phyloP scores from a whole-genome alignment of 2,329 filamentous ascomycete genomes.

The Colletotrichum musae region DNA sequence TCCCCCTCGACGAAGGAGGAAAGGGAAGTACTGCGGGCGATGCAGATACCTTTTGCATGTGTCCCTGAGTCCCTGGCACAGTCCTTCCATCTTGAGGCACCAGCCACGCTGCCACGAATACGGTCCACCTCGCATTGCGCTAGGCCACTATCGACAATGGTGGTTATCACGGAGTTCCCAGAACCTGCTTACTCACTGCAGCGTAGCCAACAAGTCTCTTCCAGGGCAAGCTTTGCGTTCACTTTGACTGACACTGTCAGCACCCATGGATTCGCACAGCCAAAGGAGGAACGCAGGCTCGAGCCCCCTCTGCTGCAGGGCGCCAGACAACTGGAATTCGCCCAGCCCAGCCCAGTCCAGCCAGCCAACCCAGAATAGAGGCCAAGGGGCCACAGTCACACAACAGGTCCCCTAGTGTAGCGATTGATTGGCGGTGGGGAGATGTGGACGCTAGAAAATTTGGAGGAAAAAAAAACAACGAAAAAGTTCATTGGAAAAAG shows the following conservation, averaged over 20 bases:
- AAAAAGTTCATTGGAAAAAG: conserved; percentile 7
- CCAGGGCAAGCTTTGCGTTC: not conserved
- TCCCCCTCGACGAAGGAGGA: not conserved
- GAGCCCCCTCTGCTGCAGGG: conserved; percentile 6
- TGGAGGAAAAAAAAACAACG: conserved; percentile 3
- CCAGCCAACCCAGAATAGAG: conserved; percentile 15
- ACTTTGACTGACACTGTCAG: conserved; percentile 12
- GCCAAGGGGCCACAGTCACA: not conserved
- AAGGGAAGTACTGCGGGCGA: conserved; percentile 4
- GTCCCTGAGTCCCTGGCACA: not conserved
- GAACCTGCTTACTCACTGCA: conserved; percentile 16
- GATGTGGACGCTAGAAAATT: conserved; percentile 7
- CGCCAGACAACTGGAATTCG: conserved; percentile 30
- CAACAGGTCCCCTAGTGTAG: not conserved
- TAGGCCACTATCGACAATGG: conserved; percentile 4
- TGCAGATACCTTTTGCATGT: conserved; percentile 12
- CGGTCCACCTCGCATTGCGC: conserved; percentile 3
- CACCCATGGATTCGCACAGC: conserved; percentile 13
- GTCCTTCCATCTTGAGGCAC: not conserved
- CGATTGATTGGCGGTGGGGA: not conserved
- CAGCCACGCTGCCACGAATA: conserved; percentile 38
- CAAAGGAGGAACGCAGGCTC: not conserved
- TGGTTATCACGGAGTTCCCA: conserved; percentile 3
- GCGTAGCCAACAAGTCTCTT: not conserved
- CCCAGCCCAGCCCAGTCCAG: conserved; percentile 24